Evolutionary conservation across 1,284 basidiomycete species (phyloP).

Genomic region (Sphaerobolus stellatus): DNA sequence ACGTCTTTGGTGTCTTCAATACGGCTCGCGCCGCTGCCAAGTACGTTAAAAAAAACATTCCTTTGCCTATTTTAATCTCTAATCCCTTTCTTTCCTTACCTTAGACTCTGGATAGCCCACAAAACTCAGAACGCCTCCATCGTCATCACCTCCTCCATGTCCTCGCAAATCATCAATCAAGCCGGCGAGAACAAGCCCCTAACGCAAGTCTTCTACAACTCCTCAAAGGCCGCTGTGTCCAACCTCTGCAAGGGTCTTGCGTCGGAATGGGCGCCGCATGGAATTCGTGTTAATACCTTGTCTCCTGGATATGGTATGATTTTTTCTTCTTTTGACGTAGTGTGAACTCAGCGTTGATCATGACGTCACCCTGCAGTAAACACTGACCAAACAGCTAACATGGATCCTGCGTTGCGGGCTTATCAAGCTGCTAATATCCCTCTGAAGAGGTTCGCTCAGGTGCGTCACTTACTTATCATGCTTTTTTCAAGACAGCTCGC

Average conservation of each 20-base stretch:
- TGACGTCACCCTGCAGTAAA: slow-evolving; percentile 32
- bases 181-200: slow-evolving; percentile 30
- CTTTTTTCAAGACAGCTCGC: background rate
- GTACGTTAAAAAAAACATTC: slow-evolving; percentile 18
- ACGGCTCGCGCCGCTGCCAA: slow-evolving; percentile 41
- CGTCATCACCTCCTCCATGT: slow-evolving; percentile 52
- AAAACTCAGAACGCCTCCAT: slow-evolving; percentile 35
- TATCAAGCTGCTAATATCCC: slow-evolving; percentile 39
- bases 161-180: slow-evolving; percentile 49
- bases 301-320: slow-evolving; percentile 57
- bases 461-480: slow-evolving; percentile 9
- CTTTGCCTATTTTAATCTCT: background rate
- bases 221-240: slow-evolving; percentile 59
- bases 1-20: slow-evolving; percentile 46
- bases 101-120: slow-evolving; percentile 27
- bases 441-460: slow-evolving; percentile 42
- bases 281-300: slow-evolving; percentile 60
- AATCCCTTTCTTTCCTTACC: slow-evolving; percentile 15
- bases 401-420: slow-evolving; percentile 34
- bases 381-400: slow-evolving; percentile 37
- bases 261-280: slow-evolving; percentile 54
- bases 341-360: slow-evolving; percentile 17
- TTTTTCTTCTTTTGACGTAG: background rate
- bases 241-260: slow-evolving; percentile 57
- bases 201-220: slow-evolving; percentile 55